phyloP scores from a whole-genome alignment of 441 rosid species.

The Pelargonium cotyledonis region DNA sequence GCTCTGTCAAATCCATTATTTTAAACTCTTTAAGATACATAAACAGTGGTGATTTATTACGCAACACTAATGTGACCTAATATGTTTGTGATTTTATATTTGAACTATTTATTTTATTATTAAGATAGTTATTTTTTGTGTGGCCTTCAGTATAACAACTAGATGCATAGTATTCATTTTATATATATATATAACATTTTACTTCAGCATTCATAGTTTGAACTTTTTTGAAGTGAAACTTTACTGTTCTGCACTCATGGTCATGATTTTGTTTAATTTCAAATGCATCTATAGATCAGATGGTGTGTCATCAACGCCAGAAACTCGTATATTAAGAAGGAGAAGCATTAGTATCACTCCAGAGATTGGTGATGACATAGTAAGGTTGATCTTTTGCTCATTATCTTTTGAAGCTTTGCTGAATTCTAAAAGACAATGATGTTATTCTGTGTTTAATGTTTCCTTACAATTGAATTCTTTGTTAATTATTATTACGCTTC shows the following conservation, averaged over 20 bases:
- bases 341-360: conserved; percentile 99
- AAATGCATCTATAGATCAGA: conserved; percentile 59
- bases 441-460: neutral
- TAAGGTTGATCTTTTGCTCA: conserved; percentile 59
- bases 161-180: neutral
- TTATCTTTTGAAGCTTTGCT: conserved; percentile 10
- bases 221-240: neutral
- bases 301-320: conserved; percentile 72
- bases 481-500: neutral
- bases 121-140: too few species aligned
- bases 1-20: conserved; percentile 15
- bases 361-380: conserved; percentile 98
- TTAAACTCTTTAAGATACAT: neutral
- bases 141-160: neutral
- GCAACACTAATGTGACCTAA: too few species aligned
- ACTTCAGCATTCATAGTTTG: neutral
- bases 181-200: neutral
- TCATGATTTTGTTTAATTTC: conserved; percentile 22
- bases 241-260: conserved; percentile 13
- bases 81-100: too few species aligned
- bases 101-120: neutral
- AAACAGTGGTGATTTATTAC: neutral
- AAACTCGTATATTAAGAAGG: conserved; percentile 84
- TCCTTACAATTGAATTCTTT: neutral
- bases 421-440: neutral